Conservation (phyloP, 176 grass and related monocot genomes). For the Coix lacrymajobi region DNA sequence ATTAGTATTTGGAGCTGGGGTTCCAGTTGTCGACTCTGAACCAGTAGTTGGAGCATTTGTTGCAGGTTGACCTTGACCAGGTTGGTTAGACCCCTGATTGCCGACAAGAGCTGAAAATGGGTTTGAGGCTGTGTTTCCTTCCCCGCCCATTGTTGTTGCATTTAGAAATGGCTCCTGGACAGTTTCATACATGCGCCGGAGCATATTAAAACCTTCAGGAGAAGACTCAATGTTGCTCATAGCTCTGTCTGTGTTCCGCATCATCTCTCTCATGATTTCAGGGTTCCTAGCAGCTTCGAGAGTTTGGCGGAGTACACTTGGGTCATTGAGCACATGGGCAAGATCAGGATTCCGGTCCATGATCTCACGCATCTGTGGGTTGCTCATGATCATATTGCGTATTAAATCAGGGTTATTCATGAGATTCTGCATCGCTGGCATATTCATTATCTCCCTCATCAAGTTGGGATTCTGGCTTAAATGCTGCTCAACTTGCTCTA, state of each 20-base stretch:
- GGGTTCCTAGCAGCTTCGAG: constrained; percentile 94
- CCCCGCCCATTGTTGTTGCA: constrained; percentile 78
- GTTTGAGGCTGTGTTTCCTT: constrained; percentile 61
- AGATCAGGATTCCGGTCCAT: constrained; percentile 95
- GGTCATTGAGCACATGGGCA: constrained; percentile 96
- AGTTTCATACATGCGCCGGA: constrained; percentile 98
- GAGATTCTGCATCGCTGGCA: constrained; percentile 83
- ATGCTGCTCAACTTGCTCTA: constrained; percentile 90
- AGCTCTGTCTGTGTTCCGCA: constrained; percentile 96
- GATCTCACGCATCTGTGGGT: constrained; percentile 94
- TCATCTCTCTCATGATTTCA: constrained; percentile 99
- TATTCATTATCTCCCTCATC: constrained; percentile 98
- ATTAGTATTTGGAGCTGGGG: constrained; percentile 86
- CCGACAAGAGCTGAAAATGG: constrained; percentile 88
- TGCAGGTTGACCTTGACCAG: constrained; percentile 42
- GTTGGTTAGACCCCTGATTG: constrained; percentile 63
- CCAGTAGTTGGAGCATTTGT: constrained; percentile 42
- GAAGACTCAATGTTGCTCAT: constrained; percentile 98
- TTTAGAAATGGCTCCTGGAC: constrained; percentile 97
- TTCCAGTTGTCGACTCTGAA: constrained; percentile 53
- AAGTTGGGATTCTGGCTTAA: constrained; percentile 95
- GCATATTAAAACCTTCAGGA: constrained; percentile 99
- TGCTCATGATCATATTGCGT: constrained; percentile 96
- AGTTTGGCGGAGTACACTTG: constrained; percentile 84
- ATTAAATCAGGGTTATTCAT: constrained; percentile 96